Conservation (phyloP, 192 early-diverging fungal genomes). For the Lunasporangiospora selenospora region DNA sequence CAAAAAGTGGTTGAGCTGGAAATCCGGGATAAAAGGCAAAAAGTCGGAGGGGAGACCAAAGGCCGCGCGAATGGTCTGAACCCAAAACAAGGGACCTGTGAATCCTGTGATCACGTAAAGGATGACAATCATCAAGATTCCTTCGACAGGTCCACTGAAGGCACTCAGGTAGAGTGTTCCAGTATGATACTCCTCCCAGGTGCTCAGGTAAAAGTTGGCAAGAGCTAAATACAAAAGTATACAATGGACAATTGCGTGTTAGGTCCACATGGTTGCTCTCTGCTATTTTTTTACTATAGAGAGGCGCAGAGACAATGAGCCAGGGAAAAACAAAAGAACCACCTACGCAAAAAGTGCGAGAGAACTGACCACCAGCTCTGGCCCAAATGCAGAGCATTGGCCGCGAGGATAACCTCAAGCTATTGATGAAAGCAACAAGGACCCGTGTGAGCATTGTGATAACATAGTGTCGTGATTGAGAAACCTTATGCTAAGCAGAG, state of each 20-base stretch:
- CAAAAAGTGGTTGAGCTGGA: conserved; percentile 63
- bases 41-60: conserved; percentile 34
- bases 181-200: conserved; percentile 96
- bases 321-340: background rate
- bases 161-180: conserved; percentile 83
- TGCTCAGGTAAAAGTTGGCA: conserved; percentile 89
- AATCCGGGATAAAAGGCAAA: conserved; percentile 43
- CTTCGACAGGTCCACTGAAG: conserved; percentile 93
- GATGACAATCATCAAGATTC: conserved; percentile 72
- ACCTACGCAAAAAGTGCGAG: conserved; percentile 43
- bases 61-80: conserved; percentile 26
- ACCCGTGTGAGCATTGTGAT: too few relatives aligned
- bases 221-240: conserved; percentile 51
- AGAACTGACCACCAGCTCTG: conserved; percentile 48
- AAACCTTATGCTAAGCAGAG: too few relatives aligned
- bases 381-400: conserved; percentile 40
- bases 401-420: conserved; percentile 42
- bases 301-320: too few relatives aligned
- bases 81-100: conserved; percentile 54
- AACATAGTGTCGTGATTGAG: too few relatives aligned
- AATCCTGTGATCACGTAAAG: conserved; percentile 69
- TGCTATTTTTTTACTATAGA: background rate
- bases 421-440: conserved; percentile 1
- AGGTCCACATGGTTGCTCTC: background rate
- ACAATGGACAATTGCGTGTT: background rate